These are phyloP conservation scores for Trichoderma breve DNA, from an alignment of 2,329 filamentous ascomycete species.

Conservation along the genomic window DNA sequence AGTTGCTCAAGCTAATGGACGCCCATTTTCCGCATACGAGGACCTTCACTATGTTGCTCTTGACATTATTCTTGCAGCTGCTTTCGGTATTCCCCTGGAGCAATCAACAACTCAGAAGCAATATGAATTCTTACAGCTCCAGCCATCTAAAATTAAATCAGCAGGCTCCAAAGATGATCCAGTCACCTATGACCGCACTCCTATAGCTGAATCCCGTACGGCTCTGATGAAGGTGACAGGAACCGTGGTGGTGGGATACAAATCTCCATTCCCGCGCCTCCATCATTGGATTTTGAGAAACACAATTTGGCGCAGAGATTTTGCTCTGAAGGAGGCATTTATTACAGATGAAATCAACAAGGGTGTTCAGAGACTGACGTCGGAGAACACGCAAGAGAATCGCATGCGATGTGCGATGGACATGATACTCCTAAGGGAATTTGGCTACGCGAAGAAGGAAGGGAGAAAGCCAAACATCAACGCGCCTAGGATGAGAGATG, in stretches of 20 bases:
- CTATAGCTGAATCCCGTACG: not conserved
- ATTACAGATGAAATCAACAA: not conserved
- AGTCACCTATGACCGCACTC: not conserved
- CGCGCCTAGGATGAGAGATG: not conserved
- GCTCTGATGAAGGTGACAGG: not conserved
- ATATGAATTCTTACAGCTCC: not conserved
- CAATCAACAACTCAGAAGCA: not conserved
- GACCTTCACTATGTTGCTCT: not conserved
- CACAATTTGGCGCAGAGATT: not conserved
- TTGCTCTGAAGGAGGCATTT: not conserved
- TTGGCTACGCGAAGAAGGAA: not conserved
- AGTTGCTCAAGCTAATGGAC: not conserved
- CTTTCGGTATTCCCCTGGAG: not conserved
- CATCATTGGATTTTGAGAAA: not conserved
- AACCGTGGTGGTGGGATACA: not conserved
- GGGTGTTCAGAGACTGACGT: not conserved
- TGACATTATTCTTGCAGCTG: not conserved
- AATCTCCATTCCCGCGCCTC: conserved; percentile 1
- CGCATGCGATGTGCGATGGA: conserved; percentile 6
- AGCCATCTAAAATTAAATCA: not conserved
- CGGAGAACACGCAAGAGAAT: not conserved
- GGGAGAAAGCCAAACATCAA: not conserved
- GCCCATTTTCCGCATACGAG: not conserved
- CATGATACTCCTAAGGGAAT: not conserved
- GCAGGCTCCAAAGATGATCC: not conserved